Conservation (phyloP, 192 early-diverging fungal genomes). For the Coemansia guatemalensis region DNA sequence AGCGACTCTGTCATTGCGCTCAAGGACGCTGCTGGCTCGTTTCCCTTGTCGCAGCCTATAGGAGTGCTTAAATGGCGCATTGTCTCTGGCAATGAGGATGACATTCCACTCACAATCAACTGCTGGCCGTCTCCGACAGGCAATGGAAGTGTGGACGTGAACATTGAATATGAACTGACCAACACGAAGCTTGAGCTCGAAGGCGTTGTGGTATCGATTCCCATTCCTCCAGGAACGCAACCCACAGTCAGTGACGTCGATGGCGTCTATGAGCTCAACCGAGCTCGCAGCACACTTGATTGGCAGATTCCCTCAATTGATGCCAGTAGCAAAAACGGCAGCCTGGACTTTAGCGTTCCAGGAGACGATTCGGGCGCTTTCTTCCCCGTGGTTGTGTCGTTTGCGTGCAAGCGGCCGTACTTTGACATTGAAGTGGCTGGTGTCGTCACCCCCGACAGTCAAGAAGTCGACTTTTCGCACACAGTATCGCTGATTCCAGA, state of each 20-base stretch:
- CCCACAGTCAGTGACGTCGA: constrained; percentile 81
- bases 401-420: constrained; percentile 68
- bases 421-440: constrained; percentile 70
- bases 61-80: constrained; percentile 90
- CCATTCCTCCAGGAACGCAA: constrained; percentile 71
- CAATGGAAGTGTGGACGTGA: constrained; percentile 88
- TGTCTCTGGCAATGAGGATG: constrained; percentile 77
- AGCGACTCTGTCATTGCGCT: constrained; percentile 71
- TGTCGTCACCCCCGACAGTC: constrained; percentile 57
- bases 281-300: constrained; percentile 65
- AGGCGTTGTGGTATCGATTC: constrained; percentile 87
- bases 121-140: constrained; percentile 96
- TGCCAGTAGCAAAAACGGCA: constrained; percentile 69
- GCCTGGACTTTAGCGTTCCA: constrained; percentile 76
- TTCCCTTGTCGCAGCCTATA: constrained; percentile 83
- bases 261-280: constrained; percentile 79
- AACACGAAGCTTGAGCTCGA: constrained; percentile 73
- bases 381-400: constrained; percentile 60
- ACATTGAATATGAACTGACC: constrained; percentile 94
- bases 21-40: constrained; percentile 76
- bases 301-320: constrained; percentile 84
- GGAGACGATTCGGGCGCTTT: constrained; percentile 66
- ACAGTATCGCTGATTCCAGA: constrained; percentile 70
- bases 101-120: constrained; percentile 82
- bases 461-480: constrained; percentile 69